Evolutionary conservation across 2,329 filamentous ascomycete species (phyloP), one percentile per base, ranked within the genome.

Genomic region (Teratosphaeria nubilosa): DNA sequence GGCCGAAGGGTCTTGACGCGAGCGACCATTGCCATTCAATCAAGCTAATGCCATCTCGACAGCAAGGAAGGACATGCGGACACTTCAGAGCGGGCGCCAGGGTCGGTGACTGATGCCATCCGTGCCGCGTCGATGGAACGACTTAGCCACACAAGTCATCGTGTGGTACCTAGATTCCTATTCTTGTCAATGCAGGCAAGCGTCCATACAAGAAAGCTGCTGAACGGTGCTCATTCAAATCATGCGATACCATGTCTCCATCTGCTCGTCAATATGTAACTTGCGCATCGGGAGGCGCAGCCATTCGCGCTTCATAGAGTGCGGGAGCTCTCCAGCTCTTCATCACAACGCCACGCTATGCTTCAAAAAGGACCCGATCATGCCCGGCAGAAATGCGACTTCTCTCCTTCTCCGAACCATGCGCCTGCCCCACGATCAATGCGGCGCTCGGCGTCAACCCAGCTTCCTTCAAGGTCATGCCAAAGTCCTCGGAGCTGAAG

Each of bases 371-470:
- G 13, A 5, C 13, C 13, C 37, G 37, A 13, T 16, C 16, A 48
- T 20, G 41, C 16, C n/a, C 5, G 6, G n/a, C 7, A n/a, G 22
- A 20, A 48, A 48, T 48, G n/a, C 9, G 9, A 10, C 20, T 20
- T 20, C 20, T 7, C 41, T 48, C 4, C 37, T 30, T 13, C 11
- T 9, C 41, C 41, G 5, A n/a, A 48, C n/a, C 5, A 6, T 22
- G 9, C 41, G 41, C 16, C 48, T 54, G 82, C 68, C 77, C 75
- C 57, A 95, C 84, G 67, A 95, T 85, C 65, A 99, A 77, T 53
- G 90, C 91, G n/a, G 91, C 91, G 62, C 90, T 96, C 5, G 94
- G 94, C 3, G 92, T 86, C 60, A 96, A 76, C 0, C 91, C 92
- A 16, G 92, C 88, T 74, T 99, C 94, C 76, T 95, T 95, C 58